Conservation (phyloP, 2,329 filamentous ascomycete species). For the Kalmusia sp. region DNA sequence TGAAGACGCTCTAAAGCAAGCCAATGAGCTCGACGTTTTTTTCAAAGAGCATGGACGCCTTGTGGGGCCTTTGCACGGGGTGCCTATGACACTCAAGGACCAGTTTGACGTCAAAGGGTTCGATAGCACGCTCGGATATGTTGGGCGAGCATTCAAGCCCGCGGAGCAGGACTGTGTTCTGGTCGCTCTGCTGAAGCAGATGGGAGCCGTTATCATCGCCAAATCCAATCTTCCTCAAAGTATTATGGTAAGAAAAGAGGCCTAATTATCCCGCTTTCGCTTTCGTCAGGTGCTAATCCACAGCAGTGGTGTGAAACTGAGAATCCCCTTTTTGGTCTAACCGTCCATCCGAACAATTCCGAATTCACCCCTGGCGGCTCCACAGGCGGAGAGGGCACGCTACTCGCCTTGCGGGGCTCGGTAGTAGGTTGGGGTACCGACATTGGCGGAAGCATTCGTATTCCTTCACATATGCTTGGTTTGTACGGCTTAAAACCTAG, state of each 20-base stretch:
- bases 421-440: constrained; percentile 66
- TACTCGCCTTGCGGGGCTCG: constrained; percentile 62
- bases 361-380: constrained; percentile 63
- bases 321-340: constrained; percentile 67
- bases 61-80: constrained; percentile 56
- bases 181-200: constrained; percentile 64
- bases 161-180: constrained; percentile 59
- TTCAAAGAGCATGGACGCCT: constrained; percentile 44
- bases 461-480: constrained; percentile 67
- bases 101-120: constrained; percentile 58
- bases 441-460: constrained; percentile 63
- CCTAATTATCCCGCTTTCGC: no score
- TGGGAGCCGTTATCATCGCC: constrained; percentile 56
- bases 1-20: constrained; percentile 50
- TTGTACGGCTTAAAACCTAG: constrained; percentile 63
- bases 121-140: constrained; percentile 63
- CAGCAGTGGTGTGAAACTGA: constrained; percentile 67
- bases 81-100: constrained; percentile 58
- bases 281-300: constrained; percentile 43
- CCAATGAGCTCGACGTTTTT: constrained; percentile 51
- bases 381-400: constrained; percentile 65
- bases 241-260: constrained; percentile 61
- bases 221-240: constrained; percentile 64
- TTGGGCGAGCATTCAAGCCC: constrained; percentile 65
- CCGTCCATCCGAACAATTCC: constrained; percentile 64